Base-by-base conservation (phyloP, 2,329 filamentous ascomycete genomes). In the Bipolaris victoriae region DNA sequence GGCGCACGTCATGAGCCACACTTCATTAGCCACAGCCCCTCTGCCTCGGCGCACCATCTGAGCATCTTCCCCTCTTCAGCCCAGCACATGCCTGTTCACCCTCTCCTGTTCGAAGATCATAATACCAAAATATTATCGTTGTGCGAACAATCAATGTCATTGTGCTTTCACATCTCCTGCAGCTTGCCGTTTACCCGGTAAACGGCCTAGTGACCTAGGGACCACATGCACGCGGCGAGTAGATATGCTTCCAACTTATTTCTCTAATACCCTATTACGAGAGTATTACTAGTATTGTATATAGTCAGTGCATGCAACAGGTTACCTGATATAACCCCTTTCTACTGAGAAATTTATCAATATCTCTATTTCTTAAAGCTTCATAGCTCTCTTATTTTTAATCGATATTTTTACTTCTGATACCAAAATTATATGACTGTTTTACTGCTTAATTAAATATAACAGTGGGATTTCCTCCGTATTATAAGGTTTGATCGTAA, bases 1-100 rank as follows among this genome's bases (percentile, higher is more conserved):
- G 63, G 65, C 64, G 58, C 46, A 62, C 60, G 55, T 60, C 64
- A 68, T 64, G 52, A 70, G 68, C 69, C 67, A 69, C 47, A 63
- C 52, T 49, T 59, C 64, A 67, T 63, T 51, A 67, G 66, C 69
- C 66, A 69, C 64, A 64, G 18, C 35, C 39, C 44, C 46, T 15
- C 49, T 36, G 18, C 24, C 22, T 22, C 9, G 31, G 26, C 49
- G 33, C 39, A 37, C 39, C 31, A 5, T n/a, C 26, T 31, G 15
- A 26, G 7, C 31, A 44, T n/a, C n/a, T 15, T 29, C 43, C 26
- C 26, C n/a, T 22, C 36, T 36, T 3, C 6, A 31, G 24, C 46
- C 1, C 18, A 31, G 43, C 26, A 9, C 26, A 46, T 35, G 26
- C 43, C 31, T 46, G 4, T 46, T 22, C 43, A 31, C 26, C 43